Evolutionary conservation across 768 basidiomycete species (phyloP).

Genomic region (Multifurca ochricompacta): DNA sequence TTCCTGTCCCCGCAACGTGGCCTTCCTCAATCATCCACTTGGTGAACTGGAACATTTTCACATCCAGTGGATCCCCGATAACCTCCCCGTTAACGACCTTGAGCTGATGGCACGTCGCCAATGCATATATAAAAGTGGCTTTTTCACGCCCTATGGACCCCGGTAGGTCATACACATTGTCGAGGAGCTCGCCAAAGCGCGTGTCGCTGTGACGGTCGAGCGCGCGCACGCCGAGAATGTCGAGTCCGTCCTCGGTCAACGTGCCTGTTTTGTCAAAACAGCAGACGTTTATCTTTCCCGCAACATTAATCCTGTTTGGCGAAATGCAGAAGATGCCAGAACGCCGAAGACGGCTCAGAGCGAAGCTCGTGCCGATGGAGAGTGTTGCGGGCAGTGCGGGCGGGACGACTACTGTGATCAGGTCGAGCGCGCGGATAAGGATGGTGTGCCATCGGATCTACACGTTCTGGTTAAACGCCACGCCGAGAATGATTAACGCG

Average conservation of each 20-base stretch:
- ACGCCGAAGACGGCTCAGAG: conserved; percentile 81
- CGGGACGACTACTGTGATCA: conserved; percentile 96
- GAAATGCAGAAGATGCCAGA: conserved; percentile 93
- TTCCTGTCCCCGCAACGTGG: conserved; percentile 55
- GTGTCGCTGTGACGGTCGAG: conserved; percentile 55
- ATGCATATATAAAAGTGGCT: conserved; percentile 82
- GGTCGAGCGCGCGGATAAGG: conserved; percentile 81
- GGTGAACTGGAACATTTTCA: conserved; percentile 98
- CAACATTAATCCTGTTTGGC: conserved; percentile 90
- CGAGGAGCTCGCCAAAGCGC: conserved; percentile 84
- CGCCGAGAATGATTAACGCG: conserved; percentile 1
- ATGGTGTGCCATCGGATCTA: conserved; percentile 90
- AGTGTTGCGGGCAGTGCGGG: conserved; percentile 95
- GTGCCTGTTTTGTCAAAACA: conserved; percentile 99
- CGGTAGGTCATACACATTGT: conserved; percentile 72
- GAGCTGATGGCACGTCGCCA: conserved; percentile 94
- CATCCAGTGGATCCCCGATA: conserved; percentile 94
- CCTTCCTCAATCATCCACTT: conserved; percentile 96
- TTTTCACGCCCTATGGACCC: conserved; percentile 56
- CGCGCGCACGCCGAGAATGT: conserved; percentile 88
- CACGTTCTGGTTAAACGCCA: conserved; percentile 1
- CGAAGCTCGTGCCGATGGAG: conserved; percentile 95
- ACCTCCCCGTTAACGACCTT: conserved; percentile 81
- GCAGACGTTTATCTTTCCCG: conserved; percentile 92
- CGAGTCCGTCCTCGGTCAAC: conserved; percentile 94